Percentiles rank a stretch among this genome's conserved stretches.
phyloP scores from a whole-genome alignment of 805 yeast genomes.

The Sungouiozyma ichnusensis region DNA sequence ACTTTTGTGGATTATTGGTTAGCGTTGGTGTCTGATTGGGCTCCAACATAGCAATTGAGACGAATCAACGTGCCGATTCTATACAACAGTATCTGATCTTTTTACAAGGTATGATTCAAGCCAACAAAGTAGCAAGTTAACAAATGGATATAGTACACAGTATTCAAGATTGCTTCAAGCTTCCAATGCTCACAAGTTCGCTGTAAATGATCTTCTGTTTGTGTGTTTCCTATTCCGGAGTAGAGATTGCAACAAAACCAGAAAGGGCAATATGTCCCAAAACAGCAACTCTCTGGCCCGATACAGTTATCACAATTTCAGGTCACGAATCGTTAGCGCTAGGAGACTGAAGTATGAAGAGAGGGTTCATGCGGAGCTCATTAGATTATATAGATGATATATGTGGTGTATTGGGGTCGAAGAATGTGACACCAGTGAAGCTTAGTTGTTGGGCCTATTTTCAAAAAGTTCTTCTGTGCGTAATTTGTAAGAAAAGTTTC shows the following conservation, averaged over 20 bases:
- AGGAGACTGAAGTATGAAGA: background rate
- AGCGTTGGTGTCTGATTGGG: slow-evolving; percentile 5
- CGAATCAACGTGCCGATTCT: background rate
- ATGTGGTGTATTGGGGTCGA: background rate
- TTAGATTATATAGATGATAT: background rate
- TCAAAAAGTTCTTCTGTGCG: background rate
- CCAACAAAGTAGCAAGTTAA: too few relatives aligned
- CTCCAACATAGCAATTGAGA: slow-evolving; percentile 6
- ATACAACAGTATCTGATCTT: too few relatives aligned
- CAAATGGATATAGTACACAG: too few relatives aligned
- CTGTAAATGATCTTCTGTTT: too few relatives aligned
- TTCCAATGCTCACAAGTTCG: too few relatives aligned
- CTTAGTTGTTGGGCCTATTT: too few relatives aligned
- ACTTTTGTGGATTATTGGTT: slow-evolving; percentile 21
- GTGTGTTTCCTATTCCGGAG: background rate
- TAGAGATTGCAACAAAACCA: too few relatives aligned
- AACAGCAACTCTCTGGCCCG: too few relatives aligned
- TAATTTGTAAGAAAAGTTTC: background rate
- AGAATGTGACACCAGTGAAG: too few relatives aligned
- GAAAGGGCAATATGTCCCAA: background rate
- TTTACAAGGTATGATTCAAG: too few relatives aligned
- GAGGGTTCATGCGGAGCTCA: background rate
- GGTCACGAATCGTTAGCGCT: background rate
- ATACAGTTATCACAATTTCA: background rate
- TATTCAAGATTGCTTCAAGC: too few relatives aligned